phyloP scores from a whole-genome alignment of 805 yeast species.

The Kuraishia ogatae region DNA sequence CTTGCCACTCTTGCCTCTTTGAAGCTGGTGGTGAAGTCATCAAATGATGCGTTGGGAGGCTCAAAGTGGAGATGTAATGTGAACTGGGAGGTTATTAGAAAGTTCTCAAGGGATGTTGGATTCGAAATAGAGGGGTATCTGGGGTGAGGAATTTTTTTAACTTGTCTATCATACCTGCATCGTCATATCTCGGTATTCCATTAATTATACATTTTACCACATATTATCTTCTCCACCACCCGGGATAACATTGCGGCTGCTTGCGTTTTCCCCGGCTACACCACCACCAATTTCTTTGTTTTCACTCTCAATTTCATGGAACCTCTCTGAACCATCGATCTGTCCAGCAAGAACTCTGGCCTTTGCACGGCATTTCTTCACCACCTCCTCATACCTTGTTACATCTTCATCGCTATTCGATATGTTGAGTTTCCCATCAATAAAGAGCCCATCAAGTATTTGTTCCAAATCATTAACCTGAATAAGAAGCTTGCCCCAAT shows the following conservation, averaged over 20 bases:
- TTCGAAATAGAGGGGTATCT: conserved; percentile 62
- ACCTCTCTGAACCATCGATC: conserved; percentile 15
- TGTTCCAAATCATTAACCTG: conserved; percentile 11
- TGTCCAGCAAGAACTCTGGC: conserved; percentile 16
- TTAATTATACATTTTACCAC: conserved; percentile 15
- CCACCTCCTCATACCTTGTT: conserved; percentile 14
- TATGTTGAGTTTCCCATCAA: conserved; percentile 9
- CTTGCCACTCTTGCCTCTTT: conserved; percentile 25
- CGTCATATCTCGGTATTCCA: neutral
- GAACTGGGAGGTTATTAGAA: conserved; percentile 54
- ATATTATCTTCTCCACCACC: conserved; percentile 16
- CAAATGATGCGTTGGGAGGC: conserved; percentile 45
- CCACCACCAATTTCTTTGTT: conserved; percentile 16
- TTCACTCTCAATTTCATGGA: conserved; percentile 2
- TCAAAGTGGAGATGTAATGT: conserved; percentile 76
- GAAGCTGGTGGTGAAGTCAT: conserved; percentile 19
- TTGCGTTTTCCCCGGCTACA: conserved; percentile 17
- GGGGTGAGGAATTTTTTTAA: conserved; percentile 17
- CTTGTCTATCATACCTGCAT: no score
- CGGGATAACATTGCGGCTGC: conserved; percentile 13
- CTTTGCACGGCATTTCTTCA: conserved; percentile 18
- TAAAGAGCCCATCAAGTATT: conserved; percentile 12
- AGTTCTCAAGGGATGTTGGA: conserved; percentile 52
- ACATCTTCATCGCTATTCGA: conserved; percentile 21
- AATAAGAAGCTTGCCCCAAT: conserved; percentile 9